Percentiles rank a stretch among this genome's conserved stretches.
Conservation (phyloP, 2,329 filamentous ascomycete genomes). For the Calonectria pteridis region DNA sequence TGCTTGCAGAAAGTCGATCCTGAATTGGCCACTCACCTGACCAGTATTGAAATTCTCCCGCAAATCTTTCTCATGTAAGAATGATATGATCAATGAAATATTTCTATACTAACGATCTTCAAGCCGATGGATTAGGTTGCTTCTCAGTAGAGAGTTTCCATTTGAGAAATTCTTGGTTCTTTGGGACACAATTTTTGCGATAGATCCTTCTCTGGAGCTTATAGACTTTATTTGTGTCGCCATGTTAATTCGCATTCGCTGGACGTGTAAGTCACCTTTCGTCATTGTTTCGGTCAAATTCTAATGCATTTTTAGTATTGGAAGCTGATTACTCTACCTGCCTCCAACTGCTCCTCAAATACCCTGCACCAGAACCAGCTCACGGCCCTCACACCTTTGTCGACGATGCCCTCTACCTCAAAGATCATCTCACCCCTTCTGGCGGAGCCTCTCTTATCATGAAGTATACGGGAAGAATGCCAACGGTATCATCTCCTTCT, state of each 20-base stretch:
- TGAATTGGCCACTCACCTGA: conserved; percentile 85
- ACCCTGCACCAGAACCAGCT: conserved; percentile 74
- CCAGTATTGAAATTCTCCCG: conserved; percentile 88
- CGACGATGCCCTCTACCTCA: conserved; percentile 84
- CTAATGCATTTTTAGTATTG: conserved; percentile 69
- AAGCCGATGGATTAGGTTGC: conserved; percentile 91
- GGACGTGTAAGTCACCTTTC: conserved; percentile 75
- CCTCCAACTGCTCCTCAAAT: conserved; percentile 85
- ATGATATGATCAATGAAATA: neutral
- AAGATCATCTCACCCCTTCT: conserved; percentile 70
- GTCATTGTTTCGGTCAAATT: neutral
- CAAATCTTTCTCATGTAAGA: conserved; percentile 94
- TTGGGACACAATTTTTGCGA: conserved; percentile 92
- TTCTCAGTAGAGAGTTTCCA: conserved; percentile 94
- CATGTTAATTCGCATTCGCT: conserved; percentile 92
- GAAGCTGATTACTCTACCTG: conserved; percentile 90
- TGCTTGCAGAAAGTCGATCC: conserved; percentile 83
- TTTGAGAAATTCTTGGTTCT: conserved; percentile 86
- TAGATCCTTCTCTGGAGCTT: conserved; percentile 83
- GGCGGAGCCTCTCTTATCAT: conserved; percentile 76
- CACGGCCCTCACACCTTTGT: conserved; percentile 84
- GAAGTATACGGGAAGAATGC: conserved; percentile 75
- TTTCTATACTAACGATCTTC: conserved; percentile 12
- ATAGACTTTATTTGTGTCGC: conserved; percentile 93
- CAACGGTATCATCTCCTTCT: conserved; percentile 48